Base-by-base conservation (phyloP, 1,284 basidiomycete genomes). In the Ustilago xerochloae region DNA sequence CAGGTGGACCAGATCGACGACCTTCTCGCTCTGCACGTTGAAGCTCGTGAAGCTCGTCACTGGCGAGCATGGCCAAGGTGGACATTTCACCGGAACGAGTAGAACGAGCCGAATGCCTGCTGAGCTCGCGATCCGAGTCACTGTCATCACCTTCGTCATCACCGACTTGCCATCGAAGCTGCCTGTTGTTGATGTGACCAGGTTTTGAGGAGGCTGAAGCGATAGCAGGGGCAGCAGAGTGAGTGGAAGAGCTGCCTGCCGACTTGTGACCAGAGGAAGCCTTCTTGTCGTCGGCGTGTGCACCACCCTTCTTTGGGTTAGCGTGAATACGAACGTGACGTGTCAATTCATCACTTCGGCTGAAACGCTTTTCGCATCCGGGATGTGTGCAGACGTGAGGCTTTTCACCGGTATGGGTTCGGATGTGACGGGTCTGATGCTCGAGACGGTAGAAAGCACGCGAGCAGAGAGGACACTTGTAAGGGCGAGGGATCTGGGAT, bases 301-400 rank as follows among this genome's bases (percentile, higher is more conserved):
- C 62, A 28, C 51, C 67, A 16, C 61, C 60, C 59, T 82, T 75
- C 54, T 78, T 78, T 33, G 85, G 85, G 59, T 85, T 87, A 45
- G 86, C 90, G 85, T 99, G 96, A 79, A 98, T 99, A 59, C 96
- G 90, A 0, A 93, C 91, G 82, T 99, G 96, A 61, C 96, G 89
- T 22, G 96, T 99, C 76, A 99, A 89, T 86, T 99, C 96, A 87
- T 99, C 96, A 18, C 93, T 95, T 70, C 96, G 91, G 30, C 93
- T 96, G 86, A 99, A 99, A 28, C 94, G 92, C 86, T 98, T 99
- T 86, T 97, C 95, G 88, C 96, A 99, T n/a, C 91, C 90, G 0
- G 93, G 91, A 85, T 92, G 93, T 0, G 90, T 92, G 88, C 96
- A 99, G 32, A 90, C 89, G 83, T 97, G 97, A 1, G 96, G 96